phyloP scores from a whole-genome alignment of 129 eudicot genomes.

The Chrysanthemum lavandulifolium region DNA sequence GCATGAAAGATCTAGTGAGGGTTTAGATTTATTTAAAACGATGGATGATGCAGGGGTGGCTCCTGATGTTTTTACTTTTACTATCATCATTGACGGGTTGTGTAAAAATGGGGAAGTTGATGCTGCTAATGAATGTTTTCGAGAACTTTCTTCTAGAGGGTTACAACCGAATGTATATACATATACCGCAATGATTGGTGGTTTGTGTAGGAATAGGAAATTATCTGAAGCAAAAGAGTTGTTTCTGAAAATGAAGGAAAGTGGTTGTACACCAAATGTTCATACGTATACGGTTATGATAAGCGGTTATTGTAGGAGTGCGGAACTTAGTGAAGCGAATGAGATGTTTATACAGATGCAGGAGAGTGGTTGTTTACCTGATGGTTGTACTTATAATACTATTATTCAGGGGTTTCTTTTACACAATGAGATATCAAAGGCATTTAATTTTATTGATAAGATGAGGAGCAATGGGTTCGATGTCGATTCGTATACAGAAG shows the following conservation, averaged over 20 bases:
- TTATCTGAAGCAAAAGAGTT: slow-evolving; percentile 23
- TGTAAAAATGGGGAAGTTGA: slow-evolving; percentile 26
- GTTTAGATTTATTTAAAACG: slow-evolving; percentile 24
- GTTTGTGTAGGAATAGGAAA: slow-evolving; percentile 28
- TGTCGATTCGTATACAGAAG: slow-evolving; percentile 25
- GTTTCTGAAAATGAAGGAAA: slow-evolving; percentile 29
- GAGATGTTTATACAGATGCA: slow-evolving; percentile 23
- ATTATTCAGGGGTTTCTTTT: slow-evolving; percentile 28
- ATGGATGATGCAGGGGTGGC: slow-evolving; percentile 23
- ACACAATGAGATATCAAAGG: slow-evolving; percentile 24
- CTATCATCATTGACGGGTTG: slow-evolving; percentile 23
- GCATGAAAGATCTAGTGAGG: slow-evolving; percentile 19
- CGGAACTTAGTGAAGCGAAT: slow-evolving; percentile 22
- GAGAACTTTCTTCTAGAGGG: slow-evolving; percentile 5
- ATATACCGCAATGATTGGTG: slow-evolving; percentile 39
- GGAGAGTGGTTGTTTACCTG: slow-evolving; percentile 25
- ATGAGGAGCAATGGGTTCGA: slow-evolving; percentile 23
- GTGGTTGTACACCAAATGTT: slow-evolving; percentile 15
- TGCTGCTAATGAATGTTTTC: slow-evolving; percentile 27
- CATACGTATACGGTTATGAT: slow-evolving; percentile 33
- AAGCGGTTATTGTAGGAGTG: slow-evolving; percentile 34
- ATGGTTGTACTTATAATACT: slow-evolving; percentile 30
- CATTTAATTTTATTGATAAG: slow-evolving; percentile 18
- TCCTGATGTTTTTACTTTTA: slow-evolving; percentile 29
- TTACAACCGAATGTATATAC: slow-evolving; percentile 30